phyloP scores from a whole-genome alignment of 2,329 filamentous ascomycete genomes.

The Sclerotinia sclerotiorum region DNA sequence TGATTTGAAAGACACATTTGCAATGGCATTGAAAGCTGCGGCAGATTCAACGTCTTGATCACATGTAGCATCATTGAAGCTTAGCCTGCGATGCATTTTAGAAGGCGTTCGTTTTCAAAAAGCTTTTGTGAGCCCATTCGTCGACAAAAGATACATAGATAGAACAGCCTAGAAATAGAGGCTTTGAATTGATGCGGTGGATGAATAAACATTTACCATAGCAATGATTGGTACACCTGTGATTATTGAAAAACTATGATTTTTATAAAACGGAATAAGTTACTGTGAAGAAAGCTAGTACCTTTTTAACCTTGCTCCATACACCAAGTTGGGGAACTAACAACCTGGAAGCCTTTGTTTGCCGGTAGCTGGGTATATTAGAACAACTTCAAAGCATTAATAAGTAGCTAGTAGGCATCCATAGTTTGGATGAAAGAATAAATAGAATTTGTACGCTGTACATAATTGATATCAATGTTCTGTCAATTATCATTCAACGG shows the following conservation, averaged over 20 bases:
- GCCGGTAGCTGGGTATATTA: too few relatives aligned
- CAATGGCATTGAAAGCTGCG: slow-evolving; percentile 65
- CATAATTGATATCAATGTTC: neutral
- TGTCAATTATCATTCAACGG: neutral
- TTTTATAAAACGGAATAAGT: neutral
- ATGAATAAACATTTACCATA: neutral
- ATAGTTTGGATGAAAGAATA: neutral
- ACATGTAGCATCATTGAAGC: neutral
- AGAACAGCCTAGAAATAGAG: neutral
- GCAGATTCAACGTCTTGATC: slow-evolving; percentile 29
- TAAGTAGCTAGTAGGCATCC: neutral
- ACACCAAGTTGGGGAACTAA: neutral
- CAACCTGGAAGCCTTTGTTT: too few relatives aligned
- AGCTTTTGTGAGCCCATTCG: neutral
- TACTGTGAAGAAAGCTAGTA: neutral
- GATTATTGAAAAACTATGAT: neutral
- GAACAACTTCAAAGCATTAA: neutral
- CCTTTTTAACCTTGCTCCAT: neutral
- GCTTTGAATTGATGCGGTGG: neutral
- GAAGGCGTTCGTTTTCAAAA: neutral
- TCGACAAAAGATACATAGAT: neutral
- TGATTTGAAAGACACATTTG: slow-evolving; percentile 63
- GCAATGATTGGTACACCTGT: neutral
- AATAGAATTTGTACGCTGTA: neutral
- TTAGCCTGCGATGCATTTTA: slow-evolving; percentile 7